phyloP scores from a whole-genome alignment of 805 yeast species.

The Yamadazyma nakazawae region DNA sequence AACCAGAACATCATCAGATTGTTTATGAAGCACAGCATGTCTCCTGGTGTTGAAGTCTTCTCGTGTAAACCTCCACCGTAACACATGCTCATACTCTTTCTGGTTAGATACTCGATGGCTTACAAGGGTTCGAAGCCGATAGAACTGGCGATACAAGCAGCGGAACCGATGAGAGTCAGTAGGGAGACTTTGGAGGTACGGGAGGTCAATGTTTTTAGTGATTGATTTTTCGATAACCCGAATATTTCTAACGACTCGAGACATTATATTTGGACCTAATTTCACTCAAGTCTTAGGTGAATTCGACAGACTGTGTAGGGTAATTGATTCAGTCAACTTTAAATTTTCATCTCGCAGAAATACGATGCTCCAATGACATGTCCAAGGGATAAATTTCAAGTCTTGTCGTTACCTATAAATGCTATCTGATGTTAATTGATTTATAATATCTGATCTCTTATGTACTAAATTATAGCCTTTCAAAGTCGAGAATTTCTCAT shows the following conservation, averaged over 20 bases:
- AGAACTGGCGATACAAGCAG: constrained; percentile 30
- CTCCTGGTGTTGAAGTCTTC: constrained; percentile 18
- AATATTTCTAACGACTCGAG: not conserved
- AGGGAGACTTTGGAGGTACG: not conserved
- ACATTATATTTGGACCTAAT: not conserved
- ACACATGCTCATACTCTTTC: constrained; percentile 17
- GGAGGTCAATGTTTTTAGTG: not conserved
- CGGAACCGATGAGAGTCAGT: constrained; percentile 7
- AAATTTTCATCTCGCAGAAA: not conserved
- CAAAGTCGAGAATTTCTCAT: too few species aligned
- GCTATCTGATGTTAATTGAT: too few species aligned
- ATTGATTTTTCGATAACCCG: not conserved
- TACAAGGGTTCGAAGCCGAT: constrained; percentile 26
- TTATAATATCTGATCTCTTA: too few species aligned
- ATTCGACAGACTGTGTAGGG: not conserved
- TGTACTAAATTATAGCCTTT: too few species aligned
- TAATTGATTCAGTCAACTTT: not conserved
- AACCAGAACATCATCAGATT: constrained; percentile 12
- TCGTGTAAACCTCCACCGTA: constrained; percentile 26
- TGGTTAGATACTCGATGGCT: constrained; percentile 12
- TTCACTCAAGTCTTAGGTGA: not conserved
- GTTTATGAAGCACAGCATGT: constrained; percentile 11
- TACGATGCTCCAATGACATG: not conserved
- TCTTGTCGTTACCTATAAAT: too few species aligned
- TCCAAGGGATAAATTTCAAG: too few species aligned